These are phyloP conservation scores for Ormosia emarginata DNA, from an alignment of 306 rosid species.

Conservation along the genomic window DNA sequence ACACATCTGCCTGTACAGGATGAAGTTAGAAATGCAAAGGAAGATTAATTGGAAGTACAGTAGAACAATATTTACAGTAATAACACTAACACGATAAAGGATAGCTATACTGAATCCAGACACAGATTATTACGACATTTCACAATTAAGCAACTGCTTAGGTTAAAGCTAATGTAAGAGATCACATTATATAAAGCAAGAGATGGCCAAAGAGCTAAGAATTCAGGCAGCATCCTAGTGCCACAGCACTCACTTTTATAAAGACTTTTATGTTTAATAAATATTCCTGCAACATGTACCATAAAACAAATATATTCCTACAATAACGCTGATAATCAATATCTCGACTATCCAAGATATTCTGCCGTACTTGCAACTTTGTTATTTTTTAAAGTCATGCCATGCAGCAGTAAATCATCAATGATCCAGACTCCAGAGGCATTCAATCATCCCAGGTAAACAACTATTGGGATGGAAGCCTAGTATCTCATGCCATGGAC, in stretches of 20 bases:
- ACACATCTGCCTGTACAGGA: conserved; percentile 73
- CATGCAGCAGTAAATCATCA: background rate
- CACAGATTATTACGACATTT: background rate
- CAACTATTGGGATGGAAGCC: background rate
- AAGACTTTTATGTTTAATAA: background rate
- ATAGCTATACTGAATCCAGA: background rate
- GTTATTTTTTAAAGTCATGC: background rate
- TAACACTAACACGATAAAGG: background rate
- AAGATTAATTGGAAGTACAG: conserved; percentile 15
- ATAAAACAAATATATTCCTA: background rate
- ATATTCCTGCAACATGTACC: background rate
- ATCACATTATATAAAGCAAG: background rate
- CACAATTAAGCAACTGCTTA: background rate
- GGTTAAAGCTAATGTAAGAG: background rate
- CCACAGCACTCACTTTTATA: background rate
- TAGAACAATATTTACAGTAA: background rate
- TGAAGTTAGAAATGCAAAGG: conserved; percentile 52
- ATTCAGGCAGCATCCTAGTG: conserved; percentile 4
- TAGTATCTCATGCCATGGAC: background rate
- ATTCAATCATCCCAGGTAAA: background rate
- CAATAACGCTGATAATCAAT: background rate
- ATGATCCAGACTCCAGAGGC: background rate
- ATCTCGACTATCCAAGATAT: background rate
- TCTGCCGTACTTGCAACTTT: background rate
- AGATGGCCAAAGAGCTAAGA: background rate